Evolutionary conservation across 306 rosid species (phyloP).

Genomic region (Rubus idaeus): DNA sequence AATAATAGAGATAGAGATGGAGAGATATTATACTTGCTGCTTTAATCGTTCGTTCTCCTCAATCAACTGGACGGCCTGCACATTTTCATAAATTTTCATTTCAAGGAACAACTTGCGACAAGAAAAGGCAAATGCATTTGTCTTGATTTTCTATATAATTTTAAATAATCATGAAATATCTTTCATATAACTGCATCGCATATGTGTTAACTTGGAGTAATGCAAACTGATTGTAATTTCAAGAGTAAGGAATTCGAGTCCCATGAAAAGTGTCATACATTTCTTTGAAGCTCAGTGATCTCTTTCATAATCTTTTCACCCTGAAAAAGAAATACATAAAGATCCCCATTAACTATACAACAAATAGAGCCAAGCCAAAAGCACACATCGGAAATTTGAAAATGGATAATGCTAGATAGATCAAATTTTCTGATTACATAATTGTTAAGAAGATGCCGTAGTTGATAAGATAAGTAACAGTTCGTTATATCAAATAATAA

Average conservation of each 20-base stretch:
- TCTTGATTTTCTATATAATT: neutral
- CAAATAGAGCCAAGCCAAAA: neutral
- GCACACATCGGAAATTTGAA: neutral
- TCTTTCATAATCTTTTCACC: conserved; percentile 73
- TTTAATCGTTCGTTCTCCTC: conserved; percentile 77
- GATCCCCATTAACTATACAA: neutral
- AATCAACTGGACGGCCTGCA: conserved; percentile 62
- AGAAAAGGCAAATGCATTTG: neutral
- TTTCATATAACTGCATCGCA: neutral
- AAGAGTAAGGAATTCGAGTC: neutral
- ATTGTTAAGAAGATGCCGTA: neutral
- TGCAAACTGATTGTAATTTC: neutral
- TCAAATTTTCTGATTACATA: neutral
- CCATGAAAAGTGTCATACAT: conserved; percentile 49
- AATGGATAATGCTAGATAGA: neutral
- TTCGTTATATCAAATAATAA: neutral
- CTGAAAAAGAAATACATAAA: conserved; percentile 35
- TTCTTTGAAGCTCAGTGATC: conserved; percentile 68
- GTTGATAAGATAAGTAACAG: neutral
- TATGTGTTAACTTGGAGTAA: neutral
- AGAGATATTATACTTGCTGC: conserved; percentile 44
- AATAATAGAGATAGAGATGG: neutral
- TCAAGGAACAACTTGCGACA: neutral
- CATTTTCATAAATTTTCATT: neutral
- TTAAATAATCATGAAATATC: neutral